Evolutionary conservation across 768 basidiomycete species (phyloP), one percentile per base, ranked within the genome.

Genomic region (Crucibulum laeve): DNA sequence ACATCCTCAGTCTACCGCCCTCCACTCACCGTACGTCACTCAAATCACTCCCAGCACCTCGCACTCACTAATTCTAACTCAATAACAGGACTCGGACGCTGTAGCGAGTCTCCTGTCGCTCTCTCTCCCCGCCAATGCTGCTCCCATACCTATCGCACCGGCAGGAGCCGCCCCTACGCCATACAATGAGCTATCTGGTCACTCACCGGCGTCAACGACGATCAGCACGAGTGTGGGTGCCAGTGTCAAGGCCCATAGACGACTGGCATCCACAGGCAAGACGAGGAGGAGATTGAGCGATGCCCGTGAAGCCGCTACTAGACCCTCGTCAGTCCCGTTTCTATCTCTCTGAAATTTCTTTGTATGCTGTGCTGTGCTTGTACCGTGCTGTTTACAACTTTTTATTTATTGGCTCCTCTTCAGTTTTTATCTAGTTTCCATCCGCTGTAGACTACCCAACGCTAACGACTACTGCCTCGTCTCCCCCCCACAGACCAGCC

Each of bases 231-330:
- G 59, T 32, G 50, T 55, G 42, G 59, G 57, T 41, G 52, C 43
- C 46, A 60, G 59, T 23, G 51, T 58, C 40, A 77, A 66, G 53
- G 69, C 84, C 53, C 84, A 87, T 59, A 79, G 87, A 42, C 72
- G 87, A 14, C 64, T 87, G 15, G 80, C 84, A 14, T 88, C 87
- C 0, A 73, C 79, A 8, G 82, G 86, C 15, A 80, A 85, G 62
- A 70, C 77, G 19, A 78, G 80, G 56, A 74, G 88, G 53, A 70
- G 88, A 44, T 59, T 87, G 50, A 88, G 85, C 60, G 88, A 90
- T 60, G 87, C 87, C 19, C 70, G 84, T 38, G 87, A 89, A 61
- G 88, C 88, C 34, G 83, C 84, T 40, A 71, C 70, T 44, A 72
- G 88, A 40, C 84, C 84, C 41, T 77, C 78, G 86, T 90, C 63